These are phyloP conservation scores for Cicer chorassanicum DNA, from an alignment of 306 rosid genomes.

Conservation along the genomic window DNA sequence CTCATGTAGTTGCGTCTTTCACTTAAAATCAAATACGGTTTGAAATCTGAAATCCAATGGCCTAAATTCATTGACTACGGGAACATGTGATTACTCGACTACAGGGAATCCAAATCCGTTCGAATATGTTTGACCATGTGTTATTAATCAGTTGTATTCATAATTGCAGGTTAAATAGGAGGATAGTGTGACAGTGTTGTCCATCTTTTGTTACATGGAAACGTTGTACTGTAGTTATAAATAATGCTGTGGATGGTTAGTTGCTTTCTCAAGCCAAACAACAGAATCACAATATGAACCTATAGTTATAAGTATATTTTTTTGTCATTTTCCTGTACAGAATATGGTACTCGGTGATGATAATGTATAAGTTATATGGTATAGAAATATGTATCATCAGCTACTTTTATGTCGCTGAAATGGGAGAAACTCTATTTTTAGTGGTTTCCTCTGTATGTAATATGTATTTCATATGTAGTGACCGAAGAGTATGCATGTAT, in stretches of 20 bases:
- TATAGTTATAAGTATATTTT: conserved; percentile 39
- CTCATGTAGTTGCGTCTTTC: too few species aligned
- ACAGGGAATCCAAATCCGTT: neutral
- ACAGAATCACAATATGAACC: conserved; percentile 45
- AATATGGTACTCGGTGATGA: conserved; percentile 39
- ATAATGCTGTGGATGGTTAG: conserved; percentile 43
- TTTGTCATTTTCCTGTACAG: conserved; percentile 49
- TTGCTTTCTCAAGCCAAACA: conserved; percentile 55
- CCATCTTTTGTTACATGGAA: conserved; percentile 42
- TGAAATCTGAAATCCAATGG: too few species aligned
- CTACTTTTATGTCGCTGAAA: conserved; percentile 48
- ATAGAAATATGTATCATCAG: conserved; percentile 38
- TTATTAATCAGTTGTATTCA: neutral
- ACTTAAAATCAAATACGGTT: too few species aligned
- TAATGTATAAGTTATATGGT: conserved; percentile 45
- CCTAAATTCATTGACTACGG: neutral
- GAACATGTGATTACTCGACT: neutral
- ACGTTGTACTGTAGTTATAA: conserved; percentile 36
- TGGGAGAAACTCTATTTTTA: conserved; percentile 43
- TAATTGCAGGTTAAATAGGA: conserved; percentile 22
- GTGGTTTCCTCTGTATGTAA: conserved; percentile 33
- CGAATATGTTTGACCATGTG: neutral
- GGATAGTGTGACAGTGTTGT: conserved; percentile 4
- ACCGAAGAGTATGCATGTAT: conserved; percentile 7
- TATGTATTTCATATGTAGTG: conserved; percentile 25